Conservation (phyloP, 2,329 filamentous ascomycete species). For the Talaromyces marneffei region DNA sequence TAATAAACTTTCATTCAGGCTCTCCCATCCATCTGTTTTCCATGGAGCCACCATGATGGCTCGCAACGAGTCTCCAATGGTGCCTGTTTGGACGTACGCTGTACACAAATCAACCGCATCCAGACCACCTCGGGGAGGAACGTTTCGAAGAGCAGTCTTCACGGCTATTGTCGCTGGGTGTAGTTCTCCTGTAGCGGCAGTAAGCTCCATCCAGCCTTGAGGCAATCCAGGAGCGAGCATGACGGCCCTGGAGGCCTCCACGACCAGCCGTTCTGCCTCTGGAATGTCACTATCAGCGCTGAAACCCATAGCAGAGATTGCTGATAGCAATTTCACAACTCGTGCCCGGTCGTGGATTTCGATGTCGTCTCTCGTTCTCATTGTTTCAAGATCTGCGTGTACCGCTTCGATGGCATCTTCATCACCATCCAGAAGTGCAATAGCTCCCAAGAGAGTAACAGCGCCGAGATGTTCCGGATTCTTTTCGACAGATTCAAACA, state of each 20-base stretch:
- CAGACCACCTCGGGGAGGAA: slow-evolving; percentile 66
- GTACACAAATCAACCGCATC: slow-evolving; percentile 63
- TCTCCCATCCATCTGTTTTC: slow-evolving; percentile 60
- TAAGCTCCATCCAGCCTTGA: slow-evolving; percentile 73
- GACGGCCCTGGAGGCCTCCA: slow-evolving; percentile 67
- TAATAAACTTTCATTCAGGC: slow-evolving; percentile 27
- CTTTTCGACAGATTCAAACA: slow-evolving; percentile 73
- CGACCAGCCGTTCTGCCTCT: slow-evolving; percentile 48
- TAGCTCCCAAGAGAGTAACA: slow-evolving; percentile 73
- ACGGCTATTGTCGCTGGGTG: slow-evolving; percentile 71
- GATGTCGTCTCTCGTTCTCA: slow-evolving; percentile 64
- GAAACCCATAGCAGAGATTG: slow-evolving; percentile 57
- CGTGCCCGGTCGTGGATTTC: slow-evolving; percentile 59
- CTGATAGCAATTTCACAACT: slow-evolving; percentile 69
- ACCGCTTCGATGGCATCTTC: slow-evolving; percentile 75
- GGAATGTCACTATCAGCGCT: slow-evolving; percentile 37
- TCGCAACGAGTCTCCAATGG: slow-evolving; percentile 66
- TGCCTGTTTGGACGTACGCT: slow-evolving; percentile 69
- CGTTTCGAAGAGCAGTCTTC: slow-evolving; percentile 65
- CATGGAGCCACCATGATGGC: slow-evolving; percentile 79
- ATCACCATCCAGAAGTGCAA: slow-evolving; percentile 76
- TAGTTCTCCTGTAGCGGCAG: slow-evolving; percentile 50
- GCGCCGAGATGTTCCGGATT: slow-evolving; percentile 71
- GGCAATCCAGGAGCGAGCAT: slow-evolving; percentile 76
- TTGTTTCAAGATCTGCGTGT: slow-evolving; percentile 64